phyloP scores from a whole-genome alignment of 2,329 filamentous ascomycete genomes.

The Venturia oleaginea region DNA sequence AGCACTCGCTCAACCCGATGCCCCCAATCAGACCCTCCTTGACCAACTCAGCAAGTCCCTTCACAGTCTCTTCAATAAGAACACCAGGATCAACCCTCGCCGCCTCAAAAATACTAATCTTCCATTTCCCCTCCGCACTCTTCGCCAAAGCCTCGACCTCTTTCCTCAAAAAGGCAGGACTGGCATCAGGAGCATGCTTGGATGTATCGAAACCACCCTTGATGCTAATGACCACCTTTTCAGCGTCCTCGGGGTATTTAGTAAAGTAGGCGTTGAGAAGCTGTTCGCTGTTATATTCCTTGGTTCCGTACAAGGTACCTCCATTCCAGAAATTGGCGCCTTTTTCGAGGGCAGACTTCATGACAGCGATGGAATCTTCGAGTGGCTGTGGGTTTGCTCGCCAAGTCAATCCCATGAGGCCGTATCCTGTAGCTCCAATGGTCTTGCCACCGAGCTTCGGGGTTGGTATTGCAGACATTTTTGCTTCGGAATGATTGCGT shows the following conservation, averaged over 20 bases:
- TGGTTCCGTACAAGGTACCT: constrained; percentile 40
- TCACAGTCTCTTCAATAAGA: constrained; percentile 40
- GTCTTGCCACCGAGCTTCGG: constrained; percentile 25
- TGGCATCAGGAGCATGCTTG: constrained; percentile 31
- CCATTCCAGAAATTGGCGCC: constrained; percentile 44
- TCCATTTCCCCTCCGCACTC: constrained; percentile 38
- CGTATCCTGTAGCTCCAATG: constrained; percentile 36
- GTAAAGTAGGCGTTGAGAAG: constrained; percentile 43
- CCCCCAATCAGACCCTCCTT: constrained; percentile 48
- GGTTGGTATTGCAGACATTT: not conserved
- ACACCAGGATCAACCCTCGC: constrained; percentile 36
- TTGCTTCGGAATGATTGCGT: not conserved
- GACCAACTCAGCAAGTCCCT: constrained; percentile 40
- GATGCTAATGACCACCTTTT: constrained; percentile 41
- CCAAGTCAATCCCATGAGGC: constrained; percentile 44
- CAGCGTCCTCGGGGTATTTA: constrained; percentile 41
- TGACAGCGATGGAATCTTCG: constrained; percentile 34
- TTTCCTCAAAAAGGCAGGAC: constrained; percentile 31
- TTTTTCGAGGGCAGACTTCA: constrained; percentile 33
- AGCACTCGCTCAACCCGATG: constrained; percentile 47
- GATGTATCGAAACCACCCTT: constrained; percentile 35
- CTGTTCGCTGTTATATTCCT: constrained; percentile 38
- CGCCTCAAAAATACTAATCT: constrained; percentile 40
- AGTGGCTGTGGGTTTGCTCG: constrained; percentile 29
- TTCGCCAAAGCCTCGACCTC: constrained; percentile 38